Evolutionary conservation across 108 stramenopile genomes (phyloP).

Genomic region (Asterionellopsis glacialis): DNA sequence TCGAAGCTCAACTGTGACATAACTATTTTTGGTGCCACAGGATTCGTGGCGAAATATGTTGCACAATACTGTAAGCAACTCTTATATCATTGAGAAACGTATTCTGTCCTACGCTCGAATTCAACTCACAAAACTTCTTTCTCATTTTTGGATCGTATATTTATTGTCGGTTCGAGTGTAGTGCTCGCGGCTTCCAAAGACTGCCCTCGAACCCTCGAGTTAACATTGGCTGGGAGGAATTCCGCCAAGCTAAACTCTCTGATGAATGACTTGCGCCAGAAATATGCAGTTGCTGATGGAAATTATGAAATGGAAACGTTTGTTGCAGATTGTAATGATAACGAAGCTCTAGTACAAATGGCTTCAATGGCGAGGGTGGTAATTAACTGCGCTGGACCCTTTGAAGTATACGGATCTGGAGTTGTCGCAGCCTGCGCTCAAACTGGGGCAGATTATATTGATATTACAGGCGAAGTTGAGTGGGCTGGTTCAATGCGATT

Average conservation of each 20-base stretch:
- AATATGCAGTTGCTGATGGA: background rate
- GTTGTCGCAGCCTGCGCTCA: slow-evolving; percentile 79
- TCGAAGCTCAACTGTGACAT: slow-evolving; percentile 17
- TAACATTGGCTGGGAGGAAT: slow-evolving; percentile 40
- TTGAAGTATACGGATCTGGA: slow-evolving; percentile 54
- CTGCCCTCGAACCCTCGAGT: background rate
- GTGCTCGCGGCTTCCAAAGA: slow-evolving; percentile 13
- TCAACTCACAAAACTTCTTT: no score
- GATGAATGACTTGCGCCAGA: background rate
- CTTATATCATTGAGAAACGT: no score
- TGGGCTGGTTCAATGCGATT: slow-evolving; percentile 79
- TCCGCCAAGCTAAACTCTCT: slow-evolving; percentile 19
- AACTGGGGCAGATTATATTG: slow-evolving; percentile 81
- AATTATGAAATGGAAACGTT: slow-evolving; percentile 14
- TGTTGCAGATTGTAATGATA: slow-evolving; percentile 28
- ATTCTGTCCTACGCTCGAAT: no score
- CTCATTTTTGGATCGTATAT: no score
- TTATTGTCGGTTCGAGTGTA: no score
- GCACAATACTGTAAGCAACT: slow-evolving; percentile 9
- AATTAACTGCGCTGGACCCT: slow-evolving; percentile 85
- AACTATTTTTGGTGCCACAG: slow-evolving; percentile 46
- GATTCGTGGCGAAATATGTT: slow-evolving; percentile 39
- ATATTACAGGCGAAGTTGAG: slow-evolving; percentile 89
- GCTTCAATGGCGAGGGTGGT: slow-evolving; percentile 62
- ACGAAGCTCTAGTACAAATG: slow-evolving; percentile 30